Conservation (phyloP, 1,284 basidiomycete species). For the Anthracocystis setariae region DNA sequence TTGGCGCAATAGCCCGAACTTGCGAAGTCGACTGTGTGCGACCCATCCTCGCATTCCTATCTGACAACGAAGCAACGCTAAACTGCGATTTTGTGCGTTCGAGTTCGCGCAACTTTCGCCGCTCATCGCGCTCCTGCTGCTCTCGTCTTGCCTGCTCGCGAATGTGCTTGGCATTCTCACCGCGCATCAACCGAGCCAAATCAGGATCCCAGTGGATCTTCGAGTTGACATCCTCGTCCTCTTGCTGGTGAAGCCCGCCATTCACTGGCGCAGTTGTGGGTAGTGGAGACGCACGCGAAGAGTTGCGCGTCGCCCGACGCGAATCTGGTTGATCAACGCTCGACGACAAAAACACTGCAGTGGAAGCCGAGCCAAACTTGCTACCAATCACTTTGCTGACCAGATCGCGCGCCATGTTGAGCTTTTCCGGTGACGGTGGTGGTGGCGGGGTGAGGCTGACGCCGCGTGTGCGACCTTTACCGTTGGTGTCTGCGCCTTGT, state of each 20-base stretch:
- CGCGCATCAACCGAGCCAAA: constrained; percentile 47
- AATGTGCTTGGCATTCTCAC: constrained; percentile 44
- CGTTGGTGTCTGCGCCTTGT: background rate
- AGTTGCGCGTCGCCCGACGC: constrained; percentile 14
- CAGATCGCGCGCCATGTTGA: constrained; percentile 32
- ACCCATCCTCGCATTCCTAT: constrained; percentile 2
- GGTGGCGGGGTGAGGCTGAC: constrained; percentile 42
- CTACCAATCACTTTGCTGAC: constrained; percentile 29
- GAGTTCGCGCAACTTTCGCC: constrained; percentile 19
- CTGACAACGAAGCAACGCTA: background rate
- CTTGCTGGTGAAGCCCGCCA: background rate
- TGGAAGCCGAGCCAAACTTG: constrained; percentile 7
- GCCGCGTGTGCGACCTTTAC: background rate
- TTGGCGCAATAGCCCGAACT: background rate
- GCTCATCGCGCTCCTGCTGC: constrained; percentile 25
- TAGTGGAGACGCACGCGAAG: constrained; percentile 8
- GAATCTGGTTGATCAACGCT: background rate
- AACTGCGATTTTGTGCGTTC: constrained; percentile 17
- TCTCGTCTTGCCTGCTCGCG: constrained; percentile 45
- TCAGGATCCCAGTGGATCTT: constrained; percentile 52
- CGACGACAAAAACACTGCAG: background rate
- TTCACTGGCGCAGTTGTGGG: background rate
- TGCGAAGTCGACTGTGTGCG: constrained; percentile 20
- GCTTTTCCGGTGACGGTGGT: constrained; percentile 25
- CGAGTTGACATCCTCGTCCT: constrained; percentile 5